Conservation (phyloP, 2,329 filamentous ascomycete species). For the Monilinia polystroma region DNA sequence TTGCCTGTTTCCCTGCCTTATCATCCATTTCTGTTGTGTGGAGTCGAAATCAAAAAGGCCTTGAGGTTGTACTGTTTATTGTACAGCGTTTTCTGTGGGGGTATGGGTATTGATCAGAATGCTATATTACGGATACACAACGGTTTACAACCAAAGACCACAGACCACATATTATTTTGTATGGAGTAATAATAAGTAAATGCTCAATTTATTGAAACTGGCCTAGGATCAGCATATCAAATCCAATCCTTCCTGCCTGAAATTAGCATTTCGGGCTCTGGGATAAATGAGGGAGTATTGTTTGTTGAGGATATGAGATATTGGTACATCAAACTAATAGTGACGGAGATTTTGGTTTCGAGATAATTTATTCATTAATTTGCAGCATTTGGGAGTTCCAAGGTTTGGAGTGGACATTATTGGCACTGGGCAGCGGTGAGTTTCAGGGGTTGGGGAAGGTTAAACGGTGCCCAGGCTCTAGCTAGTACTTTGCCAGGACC, state of each 20-base stretch:
- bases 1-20: constrained; percentile 16
- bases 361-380: constrained; percentile 17
- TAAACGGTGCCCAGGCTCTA: constrained; percentile 12
- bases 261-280: constrained; percentile 12
- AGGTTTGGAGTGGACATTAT: constrained; percentile 3
- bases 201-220: constrained; percentile 14
- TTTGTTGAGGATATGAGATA: constrained; percentile 2
- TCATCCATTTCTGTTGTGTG: constrained; percentile 9
- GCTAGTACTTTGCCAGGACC: constrained; percentile 14
- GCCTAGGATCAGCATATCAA: constrained; percentile 9
- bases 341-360: constrained; percentile 17
- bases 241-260: constrained; percentile 5
- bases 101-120: constrained; percentile 6
- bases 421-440: constrained; percentile 17
- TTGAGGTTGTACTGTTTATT: background rate
- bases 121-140: constrained; percentile 17
- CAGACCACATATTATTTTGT: constrained; percentile 18
- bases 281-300: constrained; percentile 7
- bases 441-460: constrained; percentile 15
- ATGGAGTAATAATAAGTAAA: constrained; percentile 13
- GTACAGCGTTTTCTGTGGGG: constrained; percentile 16
- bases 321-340: constrained; percentile 14
- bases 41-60: constrained; percentile 1
- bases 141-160: constrained; percentile 12
- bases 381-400: constrained; percentile 16